A percentile compares a stretch with the other conserved stretches of the same genome.
phyloP scores from a whole-genome alignment of 306 rosid genomes.

The Begonia peltatifolia region DNA sequence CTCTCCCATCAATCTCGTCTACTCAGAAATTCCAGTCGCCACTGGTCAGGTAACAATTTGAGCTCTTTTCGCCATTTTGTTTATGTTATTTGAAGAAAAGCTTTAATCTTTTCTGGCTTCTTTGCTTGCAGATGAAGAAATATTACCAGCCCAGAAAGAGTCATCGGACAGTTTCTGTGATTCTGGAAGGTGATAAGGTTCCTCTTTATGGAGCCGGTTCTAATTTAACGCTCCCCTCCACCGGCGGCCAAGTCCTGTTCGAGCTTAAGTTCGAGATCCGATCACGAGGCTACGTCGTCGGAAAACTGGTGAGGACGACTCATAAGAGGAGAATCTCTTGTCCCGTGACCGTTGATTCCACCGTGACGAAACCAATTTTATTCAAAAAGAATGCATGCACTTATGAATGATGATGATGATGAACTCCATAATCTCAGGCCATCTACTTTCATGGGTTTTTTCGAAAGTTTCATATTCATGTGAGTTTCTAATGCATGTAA shows the following conservation, averaged over 20 bases:
- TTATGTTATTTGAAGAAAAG: no score
- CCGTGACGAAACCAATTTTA: constrained; percentile 46
- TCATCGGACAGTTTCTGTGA: constrained; percentile 25
- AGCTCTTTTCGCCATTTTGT: not conserved
- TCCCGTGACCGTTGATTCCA: constrained; percentile 38
- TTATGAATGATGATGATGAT: constrained; percentile 19
- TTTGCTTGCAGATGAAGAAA: constrained; percentile 56
- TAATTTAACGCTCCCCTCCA: constrained; percentile 22
- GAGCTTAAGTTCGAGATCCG: constrained; percentile 39
- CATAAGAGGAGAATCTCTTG: constrained; percentile 55
- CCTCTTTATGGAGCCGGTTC: constrained; percentile 92
- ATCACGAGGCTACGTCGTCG: constrained; percentile 68
- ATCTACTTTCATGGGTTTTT: not conserved
- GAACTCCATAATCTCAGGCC: not conserved
- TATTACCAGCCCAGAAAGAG: constrained; percentile 83
- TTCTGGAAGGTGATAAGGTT: constrained; percentile 49
- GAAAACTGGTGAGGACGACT: constrained; percentile 64
- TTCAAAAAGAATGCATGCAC: constrained; percentile 61
- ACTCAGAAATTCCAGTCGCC: constrained; percentile 61
- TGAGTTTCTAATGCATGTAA: not conserved
- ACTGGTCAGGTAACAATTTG: constrained; percentile 54
- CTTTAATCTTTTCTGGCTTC: not conserved
- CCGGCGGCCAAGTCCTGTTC: constrained; percentile 36
- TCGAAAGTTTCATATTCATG: no score
- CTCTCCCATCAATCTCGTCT: constrained; percentile 47